Evolutionary conservation across 306 rosid species (phyloP).

Genomic region (Oxytropis ochrocephala): DNA sequence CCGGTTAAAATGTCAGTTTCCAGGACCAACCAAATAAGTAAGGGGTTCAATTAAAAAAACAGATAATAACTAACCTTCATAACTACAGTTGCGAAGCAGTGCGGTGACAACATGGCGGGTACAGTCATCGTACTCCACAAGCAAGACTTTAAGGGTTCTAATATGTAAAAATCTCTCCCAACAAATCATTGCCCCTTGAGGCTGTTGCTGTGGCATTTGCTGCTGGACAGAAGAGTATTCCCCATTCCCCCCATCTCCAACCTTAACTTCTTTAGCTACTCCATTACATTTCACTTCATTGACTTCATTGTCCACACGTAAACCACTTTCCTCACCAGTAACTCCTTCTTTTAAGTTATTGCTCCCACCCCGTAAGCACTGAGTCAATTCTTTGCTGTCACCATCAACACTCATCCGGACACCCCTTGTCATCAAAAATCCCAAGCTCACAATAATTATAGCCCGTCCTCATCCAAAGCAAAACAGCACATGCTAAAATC

Average conservation of each 20-base stretch:
- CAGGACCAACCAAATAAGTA: neutral
- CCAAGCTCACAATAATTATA: constrained; percentile 31
- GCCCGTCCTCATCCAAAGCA: constrained; percentile 33
- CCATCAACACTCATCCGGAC: constrained; percentile 53
- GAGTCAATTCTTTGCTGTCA: constrained; percentile 31
- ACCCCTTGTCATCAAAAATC: constrained; percentile 43
- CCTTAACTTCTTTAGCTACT: constrained; percentile 36
- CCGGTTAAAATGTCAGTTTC: neutral
- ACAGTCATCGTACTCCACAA: constrained; percentile 80
- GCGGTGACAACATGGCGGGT: constrained; percentile 89
- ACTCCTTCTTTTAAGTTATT: constrained; percentile 31
- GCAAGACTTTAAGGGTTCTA: constrained; percentile 80
- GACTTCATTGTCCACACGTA: constrained; percentile 31
- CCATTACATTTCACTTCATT: constrained; percentile 46
- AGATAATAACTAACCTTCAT: constrained; percentile 58
- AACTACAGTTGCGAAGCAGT: constrained; percentile 88
- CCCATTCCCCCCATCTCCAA: constrained; percentile 30
- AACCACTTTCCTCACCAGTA: constrained; percentile 24
- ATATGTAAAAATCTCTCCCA: constrained; percentile 91
- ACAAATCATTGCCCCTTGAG: constrained; percentile 67
- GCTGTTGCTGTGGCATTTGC: constrained; percentile 46
- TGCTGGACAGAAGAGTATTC: constrained; percentile 36
- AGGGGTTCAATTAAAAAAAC: neutral
- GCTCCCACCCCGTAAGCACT: constrained; percentile 31
- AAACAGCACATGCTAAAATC: constrained; percentile 26